phyloP scores from a whole-genome alignment of 768 basidiomycete genomes.

The Scleroderma citrinum region DNA sequence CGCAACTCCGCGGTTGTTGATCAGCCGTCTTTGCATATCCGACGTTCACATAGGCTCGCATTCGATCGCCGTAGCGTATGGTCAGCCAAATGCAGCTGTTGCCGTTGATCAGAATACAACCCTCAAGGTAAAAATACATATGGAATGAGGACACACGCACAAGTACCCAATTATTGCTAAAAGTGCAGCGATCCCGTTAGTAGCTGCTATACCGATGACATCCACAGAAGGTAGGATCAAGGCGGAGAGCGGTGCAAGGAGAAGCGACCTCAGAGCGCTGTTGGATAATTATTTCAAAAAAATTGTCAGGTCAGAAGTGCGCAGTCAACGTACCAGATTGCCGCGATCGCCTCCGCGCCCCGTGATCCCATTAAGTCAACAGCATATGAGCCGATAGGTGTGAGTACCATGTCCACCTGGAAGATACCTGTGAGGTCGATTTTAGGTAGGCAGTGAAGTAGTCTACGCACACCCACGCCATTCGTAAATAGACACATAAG shows the following conservation, averaged over 20 bases:
- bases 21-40: constrained; percentile 42
- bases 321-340: constrained; percentile 38
- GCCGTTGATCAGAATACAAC: constrained; percentile 22
- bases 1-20: neutral
- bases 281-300: neutral
- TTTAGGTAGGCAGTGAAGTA: neutral
- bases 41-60: constrained; percentile 53
- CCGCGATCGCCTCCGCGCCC: constrained; percentile 62
- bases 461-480: constrained; percentile 50
- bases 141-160: constrained; percentile 32
- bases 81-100: constrained; percentile 47
- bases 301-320: no score
- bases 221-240: constrained; percentile 40
- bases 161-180: constrained; percentile 42
- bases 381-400: constrained; percentile 49
- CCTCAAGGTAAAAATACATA: neutral
- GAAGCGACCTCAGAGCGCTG: constrained; percentile 20
- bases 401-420: constrained; percentile 53
- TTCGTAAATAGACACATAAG: constrained; percentile 57
- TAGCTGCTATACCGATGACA: constrained; percentile 42
- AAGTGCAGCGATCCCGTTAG: constrained; percentile 40
- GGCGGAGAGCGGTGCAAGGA: constrained; percentile 11
- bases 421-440: neutral
- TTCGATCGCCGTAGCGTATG: constrained; percentile 51
- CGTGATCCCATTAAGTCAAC: constrained; percentile 55